These are phyloP conservation scores for Solanum habrochaites DNA, from an alignment of 257 asterid species.

Conservation along the genomic window DNA sequence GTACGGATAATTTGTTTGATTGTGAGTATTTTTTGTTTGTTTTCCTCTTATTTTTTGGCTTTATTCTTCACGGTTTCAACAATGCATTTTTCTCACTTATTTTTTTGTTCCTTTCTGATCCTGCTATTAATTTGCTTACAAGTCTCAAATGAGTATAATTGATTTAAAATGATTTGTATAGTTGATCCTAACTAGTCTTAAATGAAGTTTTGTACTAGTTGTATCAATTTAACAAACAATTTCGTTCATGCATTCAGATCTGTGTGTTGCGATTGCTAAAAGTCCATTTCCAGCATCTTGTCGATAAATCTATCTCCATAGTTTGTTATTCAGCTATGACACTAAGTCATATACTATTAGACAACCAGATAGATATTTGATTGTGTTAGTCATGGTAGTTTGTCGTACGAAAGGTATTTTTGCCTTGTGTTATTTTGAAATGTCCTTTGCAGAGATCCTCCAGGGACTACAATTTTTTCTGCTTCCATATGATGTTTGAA, in stretches of 20 bases:
- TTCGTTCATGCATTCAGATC: not conserved
- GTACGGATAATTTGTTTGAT: slow-evolving; percentile 6
- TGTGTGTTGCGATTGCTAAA: not conserved
- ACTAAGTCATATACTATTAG: not conserved
- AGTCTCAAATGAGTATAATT: not conserved
- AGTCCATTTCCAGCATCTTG: not conserved
- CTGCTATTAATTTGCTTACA: not conserved
- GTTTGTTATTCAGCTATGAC: too few relatives aligned
- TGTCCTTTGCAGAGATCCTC: not conserved
- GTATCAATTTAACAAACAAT: not conserved
- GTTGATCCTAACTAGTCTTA: not conserved
- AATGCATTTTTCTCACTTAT: not conserved
- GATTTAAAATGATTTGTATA: not conserved
- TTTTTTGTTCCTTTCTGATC: not conserved
- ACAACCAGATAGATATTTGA: not conserved
- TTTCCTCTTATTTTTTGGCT: slow-evolving; percentile 1
- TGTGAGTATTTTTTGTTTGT: not conserved
- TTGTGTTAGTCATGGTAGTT: not conserved
- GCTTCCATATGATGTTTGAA: not conserved
- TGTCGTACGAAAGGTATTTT: not conserved
- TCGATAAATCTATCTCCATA: not conserved
- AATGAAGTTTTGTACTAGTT: not conserved
- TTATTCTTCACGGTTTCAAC: slow-evolving; percentile 7
- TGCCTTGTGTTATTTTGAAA: not conserved
- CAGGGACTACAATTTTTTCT: not conserved